Base-by-base conservation (phyloP, 192 early-diverging fungal species). In the Backusella westeae region DNA sequence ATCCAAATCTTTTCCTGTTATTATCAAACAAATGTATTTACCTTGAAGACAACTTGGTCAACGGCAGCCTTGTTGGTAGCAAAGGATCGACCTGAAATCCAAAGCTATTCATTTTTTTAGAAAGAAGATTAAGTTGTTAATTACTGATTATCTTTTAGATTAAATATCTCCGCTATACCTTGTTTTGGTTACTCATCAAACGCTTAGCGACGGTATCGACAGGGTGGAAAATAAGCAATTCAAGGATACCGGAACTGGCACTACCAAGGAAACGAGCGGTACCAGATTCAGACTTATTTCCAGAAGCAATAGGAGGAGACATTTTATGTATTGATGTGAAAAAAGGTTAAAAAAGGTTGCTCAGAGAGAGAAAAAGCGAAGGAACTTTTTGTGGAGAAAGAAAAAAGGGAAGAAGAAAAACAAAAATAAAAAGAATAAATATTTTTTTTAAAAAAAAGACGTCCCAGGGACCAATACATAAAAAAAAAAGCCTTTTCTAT, bases 181-280 rank as follows among this genome's bases (percentile, higher is more conserved):
- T 90, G 72, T 86, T 85, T 77, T 94, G 93, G 86, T 94, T 96
- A 86, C 91, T 96, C 97, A 99, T 99, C 76, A 99, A 90, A 52
- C 98, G 92, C 91, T 98, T 99, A 75, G 97, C 97, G 19, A 99
- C 92, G 2, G 97, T 99, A 86, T 99, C 97, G 63, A 99, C 95
- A 42, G 96, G 97, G 85, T 99, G 98, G 92, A 99, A 99, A 67
- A 92, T 90, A 73, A 97, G 87, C 72, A 99, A 88, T 87, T 99
- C 98, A 38, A 98, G 89, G 79, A 98, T 92, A 53, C 98, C 98
- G 59, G 96, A 93, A 63, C 93, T 90, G 46, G 89, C 98, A 42
- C 95, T 91, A 70, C 98, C 98, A 36, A 96, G 82, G 79, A 99
- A 83, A 72, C 96, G 92, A 77, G 98, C 96, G 26, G 92, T 87